Base-by-base conservation (phyloP, 306 rosid genomes). In the Cicer bijugum region DNA sequence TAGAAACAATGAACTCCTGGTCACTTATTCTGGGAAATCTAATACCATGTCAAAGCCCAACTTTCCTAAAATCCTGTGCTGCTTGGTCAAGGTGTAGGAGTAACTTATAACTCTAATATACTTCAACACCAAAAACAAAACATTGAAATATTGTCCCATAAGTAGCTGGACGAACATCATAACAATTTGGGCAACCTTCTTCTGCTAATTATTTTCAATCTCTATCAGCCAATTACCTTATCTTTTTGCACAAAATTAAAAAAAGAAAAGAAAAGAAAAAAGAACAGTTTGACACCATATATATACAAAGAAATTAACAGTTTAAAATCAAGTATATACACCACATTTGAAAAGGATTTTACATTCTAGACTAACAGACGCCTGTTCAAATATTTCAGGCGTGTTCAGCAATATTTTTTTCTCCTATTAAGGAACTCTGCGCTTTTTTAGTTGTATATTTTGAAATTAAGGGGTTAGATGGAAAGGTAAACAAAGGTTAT, bases 391-490 rank as follows among this genome's bases (percentile, higher is more conserved):
- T 16, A 45, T 7, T 16, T 28, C 28, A 51, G 15, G 72, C 28
- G 43, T 23, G 61, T 14, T 67, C 10, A 11, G 46, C 19, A 42
- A 17, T 6, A 17, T 11, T 5, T 39, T 33, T 55, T 4, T 10
- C 65, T 51, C 17, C 56, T 12, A 51, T 15, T 17, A 28, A 19
- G 1, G 19, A 20, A 44, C 40, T 55, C n/a, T 43, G 48, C n/a
- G 14, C 60, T 55, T 16, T 35, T 64, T 19, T 51, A 44, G 28
- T 66, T 76, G 10, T 23, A 52, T 20, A n/a, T 28, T 42, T 63
- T 62, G 43, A 78, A 51, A 78, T 62, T 62, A 14, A 16, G 28
- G 59, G 67, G 64, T 71, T 42, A 6, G 20, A 64, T 6, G 62
- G 12, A 44, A 53, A 55, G 44, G 69, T 28, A 9, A 12, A 12